Percentiles rank a stretch among this genome's conserved stretches.
These are phyloP conservation scores for Salix viminalis DNA, from an alignment of 345 rosid species.

Conservation along the genomic window DNA sequence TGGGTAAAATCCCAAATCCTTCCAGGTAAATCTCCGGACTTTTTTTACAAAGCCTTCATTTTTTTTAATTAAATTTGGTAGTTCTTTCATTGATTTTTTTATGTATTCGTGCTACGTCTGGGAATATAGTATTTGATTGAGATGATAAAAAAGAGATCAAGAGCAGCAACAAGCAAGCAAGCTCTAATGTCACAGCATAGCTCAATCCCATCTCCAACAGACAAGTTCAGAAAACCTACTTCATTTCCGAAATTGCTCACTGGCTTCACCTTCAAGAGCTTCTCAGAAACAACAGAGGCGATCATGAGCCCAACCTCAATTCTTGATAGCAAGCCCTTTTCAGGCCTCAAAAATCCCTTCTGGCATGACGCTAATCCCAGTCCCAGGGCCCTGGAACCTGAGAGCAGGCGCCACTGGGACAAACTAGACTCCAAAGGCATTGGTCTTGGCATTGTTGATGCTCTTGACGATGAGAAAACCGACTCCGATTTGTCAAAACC, in stretches of 20 bases:
- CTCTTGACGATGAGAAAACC: conserved; percentile 39
- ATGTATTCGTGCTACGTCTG: conserved; percentile 6
- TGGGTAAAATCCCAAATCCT: conserved; percentile 8
- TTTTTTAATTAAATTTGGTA: not conserved
- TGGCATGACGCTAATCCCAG: conserved; percentile 39
- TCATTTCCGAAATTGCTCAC: conserved; percentile 66
- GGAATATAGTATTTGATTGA: not conserved
- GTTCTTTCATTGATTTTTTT: not conserved
- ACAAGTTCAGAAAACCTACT: conserved; percentile 42
- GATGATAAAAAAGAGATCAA: conserved; percentile 42
- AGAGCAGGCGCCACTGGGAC: conserved; percentile 36
- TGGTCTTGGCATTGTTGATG: conserved; percentile 69
- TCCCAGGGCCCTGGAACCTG: conserved; percentile 38
- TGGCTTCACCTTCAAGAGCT: conserved; percentile 47
- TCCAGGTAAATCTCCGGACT: conserved; percentile 13
- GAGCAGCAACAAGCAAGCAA: conserved; percentile 22
- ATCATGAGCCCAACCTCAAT: conserved; percentile 81
- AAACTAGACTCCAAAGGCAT: conserved; percentile 50
- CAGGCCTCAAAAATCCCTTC: conserved; percentile 59
- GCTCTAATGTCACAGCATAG: conserved; percentile 50
- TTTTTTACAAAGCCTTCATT: not conserved
- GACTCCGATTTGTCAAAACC: conserved; percentile 40
- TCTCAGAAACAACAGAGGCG: conserved; percentile 47
- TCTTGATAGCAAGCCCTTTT: conserved; percentile 73
- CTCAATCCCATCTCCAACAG: conserved; percentile 28